Conservation (phyloP, 148 eudicot species). For the Hydrangea macrophylla region DNA sequence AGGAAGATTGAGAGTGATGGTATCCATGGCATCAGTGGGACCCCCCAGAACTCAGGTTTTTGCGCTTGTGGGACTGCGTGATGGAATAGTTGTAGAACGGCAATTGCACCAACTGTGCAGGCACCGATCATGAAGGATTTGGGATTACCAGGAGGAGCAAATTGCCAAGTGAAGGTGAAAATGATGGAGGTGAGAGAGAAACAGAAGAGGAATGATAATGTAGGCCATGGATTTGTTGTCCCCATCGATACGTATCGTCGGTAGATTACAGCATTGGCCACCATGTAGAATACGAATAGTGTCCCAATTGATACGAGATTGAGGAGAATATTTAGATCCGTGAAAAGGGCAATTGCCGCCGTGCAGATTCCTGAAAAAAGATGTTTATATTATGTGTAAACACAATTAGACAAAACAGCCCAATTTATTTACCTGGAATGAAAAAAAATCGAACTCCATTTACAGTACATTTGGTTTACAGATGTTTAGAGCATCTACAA, state of each 20-base stretch:
- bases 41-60: slow-evolving; percentile 93
- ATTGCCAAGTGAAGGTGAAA: slow-evolving; percentile 73
- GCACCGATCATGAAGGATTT: slow-evolving; percentile 50
- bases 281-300: slow-evolving; percentile 94
- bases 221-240: slow-evolving; percentile 71
- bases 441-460: neutral
- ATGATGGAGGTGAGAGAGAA: slow-evolving; percentile 58
- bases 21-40: slow-evolving; percentile 92
- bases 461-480: neutral
- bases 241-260: slow-evolving; percentile 62
- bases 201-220: slow-evolving; percentile 63
- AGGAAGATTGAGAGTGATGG: slow-evolving; percentile 79
- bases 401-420: too few relatives aligned
- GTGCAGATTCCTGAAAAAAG: slow-evolving; percentile 67
- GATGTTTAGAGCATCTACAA: neutral
- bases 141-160: slow-evolving; percentile 59
- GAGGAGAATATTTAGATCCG: slow-evolving; percentile 71
- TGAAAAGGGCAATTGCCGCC: slow-evolving; percentile 77
- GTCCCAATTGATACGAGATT: slow-evolving; percentile 85
- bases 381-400: too few relatives aligned
- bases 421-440: too few relatives aligned
- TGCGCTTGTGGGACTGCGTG: slow-evolving; percentile 64
- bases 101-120: slow-evolving; percentile 40
- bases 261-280: slow-evolving; percentile 79
- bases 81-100: slow-evolving; percentile 49